Conservation (phyloP, 2,329 filamentous ascomycete species). For the Alternaria postmessia region DNA sequence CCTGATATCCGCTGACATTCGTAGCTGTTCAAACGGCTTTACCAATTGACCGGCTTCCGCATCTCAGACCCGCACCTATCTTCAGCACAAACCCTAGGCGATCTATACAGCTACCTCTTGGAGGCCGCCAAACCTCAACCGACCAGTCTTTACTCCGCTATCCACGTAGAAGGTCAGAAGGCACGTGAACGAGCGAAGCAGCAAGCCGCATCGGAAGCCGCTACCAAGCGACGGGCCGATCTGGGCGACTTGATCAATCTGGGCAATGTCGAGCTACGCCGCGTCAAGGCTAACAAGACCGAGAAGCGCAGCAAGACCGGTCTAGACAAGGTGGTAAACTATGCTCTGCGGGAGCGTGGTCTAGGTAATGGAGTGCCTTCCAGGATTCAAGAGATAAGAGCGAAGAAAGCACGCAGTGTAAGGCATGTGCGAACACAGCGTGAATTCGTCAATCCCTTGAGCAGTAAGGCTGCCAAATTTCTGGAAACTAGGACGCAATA, state of each 20-base stretch:
- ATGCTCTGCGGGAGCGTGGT: constrained; percentile 62
- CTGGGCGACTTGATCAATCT: constrained; percentile 37
- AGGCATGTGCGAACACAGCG: constrained; percentile 10
- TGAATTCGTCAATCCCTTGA: constrained; percentile 17
- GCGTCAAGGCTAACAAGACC: constrained; percentile 71
- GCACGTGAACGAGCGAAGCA: constrained; percentile 26
- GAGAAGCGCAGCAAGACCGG: constrained; percentile 77
- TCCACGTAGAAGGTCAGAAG: constrained; percentile 51
- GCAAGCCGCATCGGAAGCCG: background rate
- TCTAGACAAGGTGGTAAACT: constrained; percentile 80
- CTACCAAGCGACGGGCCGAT: constrained; percentile 20
- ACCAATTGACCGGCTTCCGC: constrained; percentile 80
- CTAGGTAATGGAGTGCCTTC: constrained; percentile 5
- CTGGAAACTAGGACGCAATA: constrained; percentile 13
- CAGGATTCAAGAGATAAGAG: constrained; percentile 1
- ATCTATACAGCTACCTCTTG: constrained; percentile 50
- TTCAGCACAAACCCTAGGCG: constrained; percentile 45
- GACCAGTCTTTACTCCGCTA: constrained; percentile 68
- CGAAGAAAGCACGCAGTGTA: constrained; percentile 2
- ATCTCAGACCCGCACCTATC: constrained; percentile 74
- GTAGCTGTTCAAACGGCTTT: constrained; percentile 81
- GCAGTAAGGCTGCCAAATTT: constrained; percentile 16
- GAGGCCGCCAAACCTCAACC: constrained; percentile 51
- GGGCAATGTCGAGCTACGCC: constrained; percentile 73
- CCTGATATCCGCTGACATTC: constrained; percentile 14